Base-by-base conservation (phyloP, 768 basidiomycete species). In the Hygrophorus pudorinus region DNA sequence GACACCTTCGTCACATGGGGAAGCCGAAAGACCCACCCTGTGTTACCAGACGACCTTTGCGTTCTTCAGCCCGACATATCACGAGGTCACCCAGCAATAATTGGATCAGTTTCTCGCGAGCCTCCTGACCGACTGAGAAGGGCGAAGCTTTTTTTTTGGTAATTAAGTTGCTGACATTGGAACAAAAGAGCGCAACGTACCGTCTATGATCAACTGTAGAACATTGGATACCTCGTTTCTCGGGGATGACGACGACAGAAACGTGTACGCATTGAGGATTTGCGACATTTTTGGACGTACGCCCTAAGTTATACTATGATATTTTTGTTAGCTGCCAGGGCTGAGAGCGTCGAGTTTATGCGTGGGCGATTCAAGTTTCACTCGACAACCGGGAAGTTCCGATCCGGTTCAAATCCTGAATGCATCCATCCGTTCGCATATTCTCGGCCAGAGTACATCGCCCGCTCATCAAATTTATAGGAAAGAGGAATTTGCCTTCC, bases 381-480 rank as follows among this genome's bases (percentile, higher is more conserved):
- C n/a, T 24, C 7, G 24, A 7, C 24, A 24, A 3, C 24, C 24
- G 24, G 24, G 7, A 24, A 24, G 24, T 7, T 24, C 24, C 24
- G 3, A 24, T 24, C 24, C 24, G 24, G n/a, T n/a, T n/a, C n/a
- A n/a, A 24, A 24, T 24, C 24, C 24, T 24, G 40, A 18, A 65
- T 64, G 63, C 60, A 59, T 46, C 58, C 62, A 2, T 59, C 67
- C 20, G 35, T 68, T 8, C 61, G 62, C 44, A 55, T 60, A 38
- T 47, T 62, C 35, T 63, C 70, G 30, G 63, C 66, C 16, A 64
- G 67, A 51, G 66, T 58, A 1, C 78, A 76, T 56, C 73, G 68
- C 48, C 79, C 78, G 20, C 70, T 81, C 48, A 83, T 84, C 32
- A 68, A 60, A 51, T 82, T 82, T 54, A 46, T 81, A 11, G 80